phyloP scores from a whole-genome alignment of 768 basidiomycete genomes.

The Glaciozyma antarctica region DNA sequence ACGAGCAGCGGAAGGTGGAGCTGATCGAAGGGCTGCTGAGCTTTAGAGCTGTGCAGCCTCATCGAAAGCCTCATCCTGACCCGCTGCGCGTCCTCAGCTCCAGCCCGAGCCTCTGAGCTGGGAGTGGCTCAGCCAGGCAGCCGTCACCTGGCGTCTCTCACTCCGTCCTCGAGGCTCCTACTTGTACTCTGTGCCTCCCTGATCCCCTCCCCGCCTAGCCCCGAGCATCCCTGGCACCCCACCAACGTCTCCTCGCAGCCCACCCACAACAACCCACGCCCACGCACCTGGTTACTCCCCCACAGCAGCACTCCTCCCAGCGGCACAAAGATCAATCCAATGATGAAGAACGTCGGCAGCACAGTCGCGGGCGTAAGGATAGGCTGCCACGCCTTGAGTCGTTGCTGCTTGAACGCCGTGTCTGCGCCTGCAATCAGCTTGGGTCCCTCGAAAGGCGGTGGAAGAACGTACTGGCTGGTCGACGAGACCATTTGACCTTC shows the following conservation, averaged over 20 bases:
- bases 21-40: too few relatives aligned
- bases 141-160: too few relatives aligned
- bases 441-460: not conserved
- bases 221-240: not conserved
- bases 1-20: too few relatives aligned
- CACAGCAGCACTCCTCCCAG: conserved; percentile 84
- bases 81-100: too few relatives aligned
- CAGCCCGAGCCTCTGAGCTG: too few relatives aligned
- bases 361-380: conserved; percentile 97
- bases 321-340: conserved; percentile 88
- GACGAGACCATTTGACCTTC: conserved; percentile 39
- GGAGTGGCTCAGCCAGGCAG: too few relatives aligned
- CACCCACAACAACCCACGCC: not conserved
- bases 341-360: conserved; percentile 86
- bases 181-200: too few relatives aligned
- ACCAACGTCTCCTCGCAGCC: not conserved
- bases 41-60: too few relatives aligned
- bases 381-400: conserved; percentile 99
- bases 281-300: conserved; percentile 60
- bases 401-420: conserved; percentile 71
- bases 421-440: conserved; percentile 1
- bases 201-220: too few relatives aligned
- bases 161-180: too few relatives aligned
- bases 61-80: too few relatives aligned
- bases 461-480: conserved; percentile 40